Conservation (phyloP, 106 monocot species). For the Acorus gramineus region DNA sequence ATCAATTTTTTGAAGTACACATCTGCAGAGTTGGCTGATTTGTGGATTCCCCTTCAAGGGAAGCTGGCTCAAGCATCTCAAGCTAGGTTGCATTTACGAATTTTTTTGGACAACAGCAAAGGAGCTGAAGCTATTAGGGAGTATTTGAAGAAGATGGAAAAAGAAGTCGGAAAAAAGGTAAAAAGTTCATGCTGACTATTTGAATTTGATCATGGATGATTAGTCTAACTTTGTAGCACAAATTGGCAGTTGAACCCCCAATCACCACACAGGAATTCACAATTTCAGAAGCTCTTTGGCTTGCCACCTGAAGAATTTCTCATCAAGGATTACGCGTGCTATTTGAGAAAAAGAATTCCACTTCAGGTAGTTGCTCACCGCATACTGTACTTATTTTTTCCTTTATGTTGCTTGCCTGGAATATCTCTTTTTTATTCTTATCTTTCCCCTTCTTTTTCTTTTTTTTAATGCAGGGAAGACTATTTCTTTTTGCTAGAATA, state of each 20-base stretch:
- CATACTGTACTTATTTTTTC: too few species aligned
- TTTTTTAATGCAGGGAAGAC: conserved; percentile 38
- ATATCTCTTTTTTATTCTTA: too few species aligned
- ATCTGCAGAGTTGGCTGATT: conserved; percentile 46
- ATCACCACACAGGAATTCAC: conserved; percentile 48
- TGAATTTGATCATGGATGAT: not conserved
- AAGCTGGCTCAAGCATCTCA: conserved; percentile 37
- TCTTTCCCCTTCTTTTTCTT: too few species aligned
- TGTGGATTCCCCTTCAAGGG: conserved; percentile 54
- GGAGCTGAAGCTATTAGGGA: conserved; percentile 37
- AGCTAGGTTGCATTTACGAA: conserved; percentile 41
- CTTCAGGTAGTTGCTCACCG: conserved; percentile 25
- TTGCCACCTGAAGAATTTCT: conserved; percentile 67
- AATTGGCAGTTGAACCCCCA: conserved; percentile 31
- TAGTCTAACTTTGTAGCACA: not conserved
- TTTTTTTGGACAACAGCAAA: conserved; percentile 54
- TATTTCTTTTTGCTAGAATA: conserved; percentile 54
- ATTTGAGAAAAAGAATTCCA: conserved; percentile 52
- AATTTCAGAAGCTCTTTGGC: conserved; percentile 55
- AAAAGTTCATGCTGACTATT: not conserved
- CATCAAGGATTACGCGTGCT: conserved; percentile 48
- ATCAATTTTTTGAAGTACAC: conserved; percentile 52
- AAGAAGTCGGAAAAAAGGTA: conserved; percentile 79
- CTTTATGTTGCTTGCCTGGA: too few species aligned
- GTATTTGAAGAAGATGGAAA: conserved; percentile 61